Evolutionary conservation across 441 rosid species (phyloP).

Genomic region (Melastoma candidum): DNA sequence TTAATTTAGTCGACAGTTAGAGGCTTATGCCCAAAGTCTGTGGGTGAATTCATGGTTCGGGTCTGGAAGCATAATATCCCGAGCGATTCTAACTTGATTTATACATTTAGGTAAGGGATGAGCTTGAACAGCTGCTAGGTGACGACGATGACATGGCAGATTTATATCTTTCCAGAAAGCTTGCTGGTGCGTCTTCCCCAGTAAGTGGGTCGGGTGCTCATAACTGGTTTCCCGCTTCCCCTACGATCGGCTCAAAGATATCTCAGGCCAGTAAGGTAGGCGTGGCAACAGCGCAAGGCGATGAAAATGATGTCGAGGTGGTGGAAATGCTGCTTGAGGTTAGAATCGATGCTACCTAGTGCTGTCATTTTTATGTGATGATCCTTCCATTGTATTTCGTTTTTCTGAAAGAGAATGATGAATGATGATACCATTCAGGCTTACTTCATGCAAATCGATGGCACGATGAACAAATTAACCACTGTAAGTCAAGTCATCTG

Average conservation of each 20-base stretch:
- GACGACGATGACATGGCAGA: conserved; percentile 99
- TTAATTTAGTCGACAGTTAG: not conserved
- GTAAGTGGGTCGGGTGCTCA: conserved; percentile 58
- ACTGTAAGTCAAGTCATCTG: conserved; percentile 30
- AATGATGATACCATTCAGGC: conserved; percentile 46
- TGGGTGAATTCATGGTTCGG: not conserved
- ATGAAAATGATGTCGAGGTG: conserved; percentile 95
- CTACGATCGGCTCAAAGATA: conserved; percentile 78
- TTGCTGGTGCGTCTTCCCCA: conserved; percentile 56
- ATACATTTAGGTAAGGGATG: conserved; percentile 71
- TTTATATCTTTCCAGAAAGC: conserved; percentile 84
- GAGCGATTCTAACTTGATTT: not conserved
- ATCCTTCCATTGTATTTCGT: not conserved
- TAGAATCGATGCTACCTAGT: not conserved
- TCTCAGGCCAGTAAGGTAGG: conserved; percentile 47
- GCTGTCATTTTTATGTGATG: not conserved
- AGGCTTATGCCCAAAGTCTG: not conserved
- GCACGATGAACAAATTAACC: conserved; percentile 78
- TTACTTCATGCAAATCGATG: conserved; percentile 91
- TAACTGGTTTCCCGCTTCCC: conserved; percentile 67
- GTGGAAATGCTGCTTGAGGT: conserved; percentile 99
- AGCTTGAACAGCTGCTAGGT: conserved; percentile 86
- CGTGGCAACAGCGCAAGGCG: conserved; percentile 56
- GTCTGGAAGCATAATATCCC: not conserved
- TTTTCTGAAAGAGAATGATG: conserved; percentile 1